These are phyloP conservation scores for Colletotrichum orbiculare DNA, from an alignment of 2,329 filamentous ascomycete species.

Conservation along the genomic window DNA sequence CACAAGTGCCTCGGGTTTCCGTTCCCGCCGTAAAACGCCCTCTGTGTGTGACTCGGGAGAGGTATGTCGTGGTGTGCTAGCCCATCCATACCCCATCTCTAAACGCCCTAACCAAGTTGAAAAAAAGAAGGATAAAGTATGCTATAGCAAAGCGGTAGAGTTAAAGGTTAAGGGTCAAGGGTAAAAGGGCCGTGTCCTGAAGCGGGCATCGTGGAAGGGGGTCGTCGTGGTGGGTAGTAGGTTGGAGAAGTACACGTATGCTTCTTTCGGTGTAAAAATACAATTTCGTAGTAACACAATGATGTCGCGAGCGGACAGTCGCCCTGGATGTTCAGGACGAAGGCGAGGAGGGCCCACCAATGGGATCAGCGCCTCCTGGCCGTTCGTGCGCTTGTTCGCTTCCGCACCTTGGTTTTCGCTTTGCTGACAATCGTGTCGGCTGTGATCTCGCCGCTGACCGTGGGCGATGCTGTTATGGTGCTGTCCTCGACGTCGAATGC, in stretches of 20 bases:
- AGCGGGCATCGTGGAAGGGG: background rate
- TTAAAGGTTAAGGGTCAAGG: slow-evolving; percentile 23
- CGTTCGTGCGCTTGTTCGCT: slow-evolving; percentile 46
- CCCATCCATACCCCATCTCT: no score
- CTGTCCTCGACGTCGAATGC: slow-evolving; percentile 64
- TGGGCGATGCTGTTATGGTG: slow-evolving; percentile 54
- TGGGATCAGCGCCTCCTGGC: slow-evolving; percentile 44
- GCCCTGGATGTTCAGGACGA: background rate
- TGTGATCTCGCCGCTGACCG: slow-evolving; percentile 33
- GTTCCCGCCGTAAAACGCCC: no score
- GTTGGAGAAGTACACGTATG: background rate
- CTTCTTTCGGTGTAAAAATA: slow-evolving; percentile 25
- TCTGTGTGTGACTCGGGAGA: no score
- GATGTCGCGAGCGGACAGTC: slow-evolving; percentile 8
- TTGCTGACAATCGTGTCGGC: slow-evolving; percentile 40
- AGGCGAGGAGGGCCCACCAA: background rate
- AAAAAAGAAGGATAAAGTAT: slow-evolving; percentile 1
- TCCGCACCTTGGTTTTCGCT: slow-evolving; percentile 45
- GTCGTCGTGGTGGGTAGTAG: slow-evolving; percentile 8
- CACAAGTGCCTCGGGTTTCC: no score
- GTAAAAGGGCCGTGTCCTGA: background rate
- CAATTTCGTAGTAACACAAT: slow-evolving; percentile 22
- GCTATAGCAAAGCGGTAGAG: slow-evolving; percentile 22
- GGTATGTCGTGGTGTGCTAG: no score
- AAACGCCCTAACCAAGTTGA: background rate